Evolutionary conservation across 2,329 filamentous ascomycete species (phyloP).

Genomic region (Alternaria hordeiaustralica): DNA sequence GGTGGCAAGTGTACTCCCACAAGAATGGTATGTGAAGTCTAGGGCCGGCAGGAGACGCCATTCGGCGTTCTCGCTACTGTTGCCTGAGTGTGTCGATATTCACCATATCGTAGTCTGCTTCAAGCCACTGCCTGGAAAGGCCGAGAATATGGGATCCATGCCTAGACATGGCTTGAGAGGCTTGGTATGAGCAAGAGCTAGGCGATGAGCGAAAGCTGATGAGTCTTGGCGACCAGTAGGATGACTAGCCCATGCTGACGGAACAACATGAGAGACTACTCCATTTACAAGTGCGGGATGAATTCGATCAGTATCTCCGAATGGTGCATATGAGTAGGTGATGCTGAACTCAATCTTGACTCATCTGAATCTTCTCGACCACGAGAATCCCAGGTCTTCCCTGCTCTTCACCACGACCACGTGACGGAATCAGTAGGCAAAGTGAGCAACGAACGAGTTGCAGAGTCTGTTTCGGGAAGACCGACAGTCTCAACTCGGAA

Average conservation of each 20-base stretch:
- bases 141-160: slow-evolving; percentile 1
- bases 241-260: not conserved
- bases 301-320: not conserved
- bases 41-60: not conserved
- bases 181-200: slow-evolving; percentile 6
- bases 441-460: not conserved
- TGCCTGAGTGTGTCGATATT: slow-evolving; percentile 4
- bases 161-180: slow-evolving; percentile 7
- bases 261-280: not conserved
- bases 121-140: not conserved
- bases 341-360: not conserved
- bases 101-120: slow-evolving; percentile 1
- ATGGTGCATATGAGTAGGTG: not conserved
- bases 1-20: not conserved
- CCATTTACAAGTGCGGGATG: not conserved
- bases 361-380: not conserved
- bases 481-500: not conserved
- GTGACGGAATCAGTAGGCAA: not conserved
- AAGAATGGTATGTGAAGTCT: not conserved
- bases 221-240: slow-evolving; percentile 1
- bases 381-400: not conserved
- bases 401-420: not conserved
- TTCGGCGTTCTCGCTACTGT: slow-evolving; percentile 6
- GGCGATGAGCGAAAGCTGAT: not conserved
- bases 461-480: not conserved